Conservation (phyloP, 2,329 filamentous ascomycete genomes). For the Colletotrichum falcatum region DNA sequence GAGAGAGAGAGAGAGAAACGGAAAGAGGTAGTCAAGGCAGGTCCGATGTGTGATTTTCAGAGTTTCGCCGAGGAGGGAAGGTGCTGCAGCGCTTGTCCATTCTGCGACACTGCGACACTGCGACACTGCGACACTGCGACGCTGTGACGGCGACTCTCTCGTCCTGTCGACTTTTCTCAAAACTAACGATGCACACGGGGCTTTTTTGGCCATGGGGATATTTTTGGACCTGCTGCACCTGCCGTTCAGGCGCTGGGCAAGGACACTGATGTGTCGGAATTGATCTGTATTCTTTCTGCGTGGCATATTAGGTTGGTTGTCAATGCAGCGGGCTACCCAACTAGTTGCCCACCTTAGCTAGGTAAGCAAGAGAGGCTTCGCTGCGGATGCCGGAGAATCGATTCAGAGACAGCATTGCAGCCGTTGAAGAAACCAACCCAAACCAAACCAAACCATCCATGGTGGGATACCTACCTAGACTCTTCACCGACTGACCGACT, state of each 20-base stretch:
- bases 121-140: constrained; percentile 38
- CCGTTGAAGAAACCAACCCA: constrained; percentile 22
- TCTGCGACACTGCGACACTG: constrained; percentile 38
- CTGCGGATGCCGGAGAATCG: background rate
- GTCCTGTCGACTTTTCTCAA: constrained; percentile 25
- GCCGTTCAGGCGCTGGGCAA: too few species aligned
- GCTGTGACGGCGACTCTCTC: constrained; percentile 32
- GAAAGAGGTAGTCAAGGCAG: background rate
- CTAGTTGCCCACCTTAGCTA: too few species aligned
- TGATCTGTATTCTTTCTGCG: background rate
- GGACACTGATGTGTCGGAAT: background rate
- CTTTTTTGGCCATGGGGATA: constrained; percentile 21
- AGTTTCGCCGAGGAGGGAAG: constrained; percentile 14
- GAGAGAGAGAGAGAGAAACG: background rate
- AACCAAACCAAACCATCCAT: too few species aligned
- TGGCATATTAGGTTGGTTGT: too few species aligned
- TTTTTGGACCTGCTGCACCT: constrained; percentile 33
- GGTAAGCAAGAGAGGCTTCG: background rate
- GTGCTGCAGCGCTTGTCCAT: constrained; percentile 32
- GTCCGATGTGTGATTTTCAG: constrained; percentile 13
- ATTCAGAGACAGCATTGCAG: constrained; percentile 9
- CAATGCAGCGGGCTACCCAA: background rate
- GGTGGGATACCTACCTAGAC: background rate
- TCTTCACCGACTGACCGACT: constrained; percentile 1
- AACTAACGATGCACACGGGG: constrained; percentile 6